A percentile compares a stretch with the other conserved stretches of the same genome.
These are phyloP conservation scores for Nasturtium officinale DNA, from an alignment of 345 rosid species.

Conservation along the genomic window DNA sequence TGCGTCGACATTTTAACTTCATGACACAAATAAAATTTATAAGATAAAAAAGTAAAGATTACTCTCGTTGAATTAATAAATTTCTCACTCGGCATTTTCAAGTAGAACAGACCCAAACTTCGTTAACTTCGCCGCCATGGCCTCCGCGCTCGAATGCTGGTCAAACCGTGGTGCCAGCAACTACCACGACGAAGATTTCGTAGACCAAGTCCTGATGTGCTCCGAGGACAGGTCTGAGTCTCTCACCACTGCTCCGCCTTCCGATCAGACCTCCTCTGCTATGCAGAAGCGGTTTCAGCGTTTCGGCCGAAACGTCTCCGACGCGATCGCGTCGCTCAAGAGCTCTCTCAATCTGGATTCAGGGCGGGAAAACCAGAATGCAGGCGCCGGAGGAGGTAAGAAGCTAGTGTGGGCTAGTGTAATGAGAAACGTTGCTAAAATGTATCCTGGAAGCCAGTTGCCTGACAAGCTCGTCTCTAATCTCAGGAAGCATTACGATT, in stretches of 20 bases:
- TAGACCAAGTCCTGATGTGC: slow-evolving; percentile 75
- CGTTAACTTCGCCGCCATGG: slow-evolving; percentile 54
- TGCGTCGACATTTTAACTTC: no score
- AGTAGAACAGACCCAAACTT: slow-evolving; percentile 18
- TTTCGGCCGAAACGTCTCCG: slow-evolving; percentile 82
- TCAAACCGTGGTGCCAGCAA: slow-evolving; percentile 57
- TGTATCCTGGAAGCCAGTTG: slow-evolving; percentile 90
- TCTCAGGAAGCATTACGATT: slow-evolving; percentile 92
- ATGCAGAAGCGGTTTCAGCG: slow-evolving; percentile 85
- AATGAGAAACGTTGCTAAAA: slow-evolving; percentile 84
- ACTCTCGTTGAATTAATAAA: background rate
- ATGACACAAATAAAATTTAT: no score
- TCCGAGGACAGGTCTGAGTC: slow-evolving; percentile 39
- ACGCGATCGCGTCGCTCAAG: slow-evolving; percentile 87
- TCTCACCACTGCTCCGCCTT: slow-evolving; percentile 18
- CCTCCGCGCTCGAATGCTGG: slow-evolving; percentile 98
- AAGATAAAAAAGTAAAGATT: no score
- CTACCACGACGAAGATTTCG: slow-evolving; percentile 69
- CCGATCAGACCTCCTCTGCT: slow-evolving; percentile 48
- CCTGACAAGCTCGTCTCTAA: slow-evolving; percentile 94
- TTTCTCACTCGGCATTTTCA: slow-evolving; percentile 6
- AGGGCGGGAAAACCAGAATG: slow-evolving; percentile 43
- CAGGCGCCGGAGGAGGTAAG: slow-evolving; percentile 51
- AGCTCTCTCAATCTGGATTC: slow-evolving; percentile 84
- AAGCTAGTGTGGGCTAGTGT: slow-evolving; percentile 87